Evolutionary conservation across 2,329 filamentous ascomycete species (phyloP).

Genomic region (Colletotrichum navitas): DNA sequence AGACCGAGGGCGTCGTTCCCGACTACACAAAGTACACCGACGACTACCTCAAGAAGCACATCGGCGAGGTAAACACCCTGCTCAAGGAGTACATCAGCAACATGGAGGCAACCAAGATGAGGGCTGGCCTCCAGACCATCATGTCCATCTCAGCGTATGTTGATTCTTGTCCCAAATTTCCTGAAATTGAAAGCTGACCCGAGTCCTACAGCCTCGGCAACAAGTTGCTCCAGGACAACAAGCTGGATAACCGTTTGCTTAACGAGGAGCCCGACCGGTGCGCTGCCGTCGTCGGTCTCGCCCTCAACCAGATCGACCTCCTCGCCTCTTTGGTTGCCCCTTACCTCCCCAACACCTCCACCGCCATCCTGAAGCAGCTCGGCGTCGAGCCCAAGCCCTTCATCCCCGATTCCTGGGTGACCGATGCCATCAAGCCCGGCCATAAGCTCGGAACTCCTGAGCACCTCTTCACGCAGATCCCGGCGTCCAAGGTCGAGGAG

Average conservation of each 20-base stretch:
- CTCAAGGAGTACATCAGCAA: constrained; percentile 76
- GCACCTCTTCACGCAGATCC: constrained; percentile 86
- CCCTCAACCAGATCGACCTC: constrained; percentile 85
- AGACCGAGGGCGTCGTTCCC: constrained; percentile 78
- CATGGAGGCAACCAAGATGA: constrained; percentile 79
- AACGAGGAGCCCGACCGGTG: constrained; percentile 67
- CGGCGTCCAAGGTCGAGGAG: constrained; percentile 83
- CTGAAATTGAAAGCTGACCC: not conserved
- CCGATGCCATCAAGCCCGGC: constrained; percentile 73
- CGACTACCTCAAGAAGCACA: constrained; percentile 65
- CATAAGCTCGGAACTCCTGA: constrained; percentile 86
- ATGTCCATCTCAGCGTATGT: constrained; percentile 72
- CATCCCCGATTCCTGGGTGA: constrained; percentile 77
- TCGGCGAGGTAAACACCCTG: constrained; percentile 73
- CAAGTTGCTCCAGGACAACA: constrained; percentile 64
- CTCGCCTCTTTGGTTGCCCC: constrained; percentile 83
- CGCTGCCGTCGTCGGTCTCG: constrained; percentile 77
- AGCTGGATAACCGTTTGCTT: constrained; percentile 67
- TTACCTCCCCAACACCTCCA: constrained; percentile 85
- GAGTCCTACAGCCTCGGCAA: constrained; percentile 55
- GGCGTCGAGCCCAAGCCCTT: constrained; percentile 62
- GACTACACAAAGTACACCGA: constrained; percentile 70
- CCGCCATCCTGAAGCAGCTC: constrained; percentile 83
- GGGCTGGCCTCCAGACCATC: constrained; percentile 73
- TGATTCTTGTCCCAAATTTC: constrained; percentile 12